These are phyloP conservation scores for Suhomyces emberorum DNA, from an alignment of 805 yeast genomes.

Conservation along the genomic window DNA sequence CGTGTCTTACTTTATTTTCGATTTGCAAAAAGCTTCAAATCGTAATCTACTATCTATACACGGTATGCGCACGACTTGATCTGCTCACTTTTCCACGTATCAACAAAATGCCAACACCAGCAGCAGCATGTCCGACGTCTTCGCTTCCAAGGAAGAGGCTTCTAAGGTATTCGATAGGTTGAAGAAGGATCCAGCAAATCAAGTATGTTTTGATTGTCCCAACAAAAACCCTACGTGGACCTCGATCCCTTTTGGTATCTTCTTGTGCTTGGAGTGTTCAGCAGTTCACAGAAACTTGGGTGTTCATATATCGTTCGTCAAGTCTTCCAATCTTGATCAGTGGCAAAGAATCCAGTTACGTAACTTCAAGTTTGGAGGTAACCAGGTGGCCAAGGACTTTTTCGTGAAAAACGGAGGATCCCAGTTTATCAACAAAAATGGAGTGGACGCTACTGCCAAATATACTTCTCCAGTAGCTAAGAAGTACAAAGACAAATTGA, in stretches of 20 bases:
- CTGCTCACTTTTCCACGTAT: conserved; percentile 1
- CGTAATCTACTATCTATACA: too few relatives aligned
- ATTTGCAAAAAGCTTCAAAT: too few relatives aligned
- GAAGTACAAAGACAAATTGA: conserved; percentile 76
- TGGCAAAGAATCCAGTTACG: conserved; percentile 92
- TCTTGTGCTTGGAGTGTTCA: conserved; percentile 90
- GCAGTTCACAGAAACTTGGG: conserved; percentile 95
- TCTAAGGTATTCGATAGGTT: conserved; percentile 60
- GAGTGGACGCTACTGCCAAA: conserved; percentile 64
- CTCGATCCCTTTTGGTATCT: conserved; percentile 91
- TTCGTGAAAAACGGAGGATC: conserved; percentile 85
- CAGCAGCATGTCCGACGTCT: conserved; percentile 38
- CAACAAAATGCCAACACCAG: background rate
- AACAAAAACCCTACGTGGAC: conserved; percentile 98
- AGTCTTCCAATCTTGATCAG: conserved; percentile 86
- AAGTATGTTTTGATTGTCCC: conserved; percentile 88
- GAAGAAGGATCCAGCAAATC: conserved; percentile 68
- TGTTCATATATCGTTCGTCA: conserved; percentile 93
- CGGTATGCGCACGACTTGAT: background rate
- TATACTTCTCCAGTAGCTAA: conserved; percentile 79
- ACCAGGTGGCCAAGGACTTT: conserved; percentile 78
- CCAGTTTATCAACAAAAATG: conserved; percentile 47
- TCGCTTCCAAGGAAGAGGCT: conserved; percentile 70
- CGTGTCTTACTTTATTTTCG: too few relatives aligned
- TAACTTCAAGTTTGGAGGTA: conserved; percentile 92